These are phyloP conservation scores for Malania oleifera DNA, from an alignment of 164 flowering plant genomes.

Conservation along the genomic window DNA sequence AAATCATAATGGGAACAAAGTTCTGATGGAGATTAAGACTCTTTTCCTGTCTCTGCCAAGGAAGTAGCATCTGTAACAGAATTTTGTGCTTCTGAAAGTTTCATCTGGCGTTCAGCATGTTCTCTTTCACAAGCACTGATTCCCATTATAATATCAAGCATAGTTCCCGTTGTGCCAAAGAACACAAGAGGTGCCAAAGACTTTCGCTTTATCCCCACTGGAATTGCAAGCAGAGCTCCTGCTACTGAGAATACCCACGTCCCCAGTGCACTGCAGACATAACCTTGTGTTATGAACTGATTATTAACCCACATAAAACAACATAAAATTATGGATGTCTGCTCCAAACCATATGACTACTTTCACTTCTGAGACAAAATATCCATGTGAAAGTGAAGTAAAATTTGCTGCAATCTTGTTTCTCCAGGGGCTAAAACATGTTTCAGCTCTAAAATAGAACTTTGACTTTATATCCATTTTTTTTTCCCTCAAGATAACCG, in stretches of 20 bases:
- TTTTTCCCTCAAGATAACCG: too few relatives aligned
- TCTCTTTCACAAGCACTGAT: slow-evolving; percentile 86
- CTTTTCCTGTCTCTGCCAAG: slow-evolving; percentile 20
- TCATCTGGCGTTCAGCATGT: slow-evolving; percentile 90
- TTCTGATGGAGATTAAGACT: slow-evolving; percentile 15
- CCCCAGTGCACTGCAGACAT: slow-evolving; percentile 74
- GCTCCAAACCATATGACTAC: too few relatives aligned
- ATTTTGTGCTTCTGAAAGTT: slow-evolving; percentile 71
- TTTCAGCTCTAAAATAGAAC: too few relatives aligned
- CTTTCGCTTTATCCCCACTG: slow-evolving; percentile 83
- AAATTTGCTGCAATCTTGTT: too few relatives aligned
- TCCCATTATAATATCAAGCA: slow-evolving; percentile 96
- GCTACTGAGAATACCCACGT: slow-evolving; percentile 97
- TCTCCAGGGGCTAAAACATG: too few relatives aligned
- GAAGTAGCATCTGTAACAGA: slow-evolving; percentile 24
- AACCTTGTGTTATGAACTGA: too few relatives aligned
- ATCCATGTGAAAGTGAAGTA: background rate
- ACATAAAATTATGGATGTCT: too few relatives aligned
- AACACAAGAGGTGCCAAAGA: slow-evolving; percentile 92
- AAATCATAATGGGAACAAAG: too few relatives aligned
- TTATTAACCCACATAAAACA: slow-evolving; percentile 3
- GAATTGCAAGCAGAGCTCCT: slow-evolving; percentile 93
- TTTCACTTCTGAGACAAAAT: too few relatives aligned
- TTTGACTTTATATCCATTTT: too few relatives aligned
- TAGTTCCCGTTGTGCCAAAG: slow-evolving; percentile 97